A percentile compares a stretch with the other conserved stretches of the same genome.
phyloP scores from a whole-genome alignment of 768 basidiomycete species.

The Termitomyces sp. region DNA sequence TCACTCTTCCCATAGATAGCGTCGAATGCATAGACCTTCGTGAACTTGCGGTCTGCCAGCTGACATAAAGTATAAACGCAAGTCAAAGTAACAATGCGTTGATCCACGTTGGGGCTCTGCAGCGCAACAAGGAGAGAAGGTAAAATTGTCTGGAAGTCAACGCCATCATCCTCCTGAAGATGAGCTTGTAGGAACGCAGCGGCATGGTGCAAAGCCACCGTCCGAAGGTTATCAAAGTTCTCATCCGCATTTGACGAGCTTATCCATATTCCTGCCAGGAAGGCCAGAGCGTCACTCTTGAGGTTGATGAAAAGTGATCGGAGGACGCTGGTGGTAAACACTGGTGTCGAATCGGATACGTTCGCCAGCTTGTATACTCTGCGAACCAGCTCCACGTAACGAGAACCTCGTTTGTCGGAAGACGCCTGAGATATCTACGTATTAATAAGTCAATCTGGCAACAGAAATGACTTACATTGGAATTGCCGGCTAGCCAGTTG shows the following conservation, averaged over 20 bases:
- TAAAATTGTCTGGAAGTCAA: conserved; percentile 79
- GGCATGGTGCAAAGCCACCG: conserved; percentile 67
- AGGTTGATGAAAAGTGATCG: conserved; percentile 62
- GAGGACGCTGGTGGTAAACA: conserved; percentile 53
- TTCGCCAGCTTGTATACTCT: conserved; percentile 65
- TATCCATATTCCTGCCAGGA: conserved; percentile 73
- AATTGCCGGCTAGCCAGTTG: conserved; percentile 45
- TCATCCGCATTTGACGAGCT: conserved; percentile 18
- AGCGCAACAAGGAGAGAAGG: conserved; percentile 64
- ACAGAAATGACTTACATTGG: conserved; percentile 24
- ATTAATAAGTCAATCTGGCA: background rate
- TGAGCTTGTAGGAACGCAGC: conserved; percentile 80
- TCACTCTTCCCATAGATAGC: conserved; percentile 60
- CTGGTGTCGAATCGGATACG: conserved; percentile 37
- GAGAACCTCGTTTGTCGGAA: conserved; percentile 20
- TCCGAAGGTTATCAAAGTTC: conserved; percentile 27
- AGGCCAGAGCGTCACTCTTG: conserved; percentile 65
- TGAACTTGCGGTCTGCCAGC: conserved; percentile 35
- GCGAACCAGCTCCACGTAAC: conserved; percentile 58
- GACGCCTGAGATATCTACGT: background rate
- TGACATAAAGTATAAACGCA: conserved; percentile 46
- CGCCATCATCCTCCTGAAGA: conserved; percentile 36
- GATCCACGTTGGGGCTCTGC: conserved; percentile 32
- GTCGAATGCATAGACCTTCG: conserved; percentile 67
- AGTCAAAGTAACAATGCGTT: conserved; percentile 48